Percentiles rank a stretch among this genome's conserved stretches.
phyloP scores from a whole-genome alignment of 2,329 filamentous ascomycete species.

The Capronia americana region DNA sequence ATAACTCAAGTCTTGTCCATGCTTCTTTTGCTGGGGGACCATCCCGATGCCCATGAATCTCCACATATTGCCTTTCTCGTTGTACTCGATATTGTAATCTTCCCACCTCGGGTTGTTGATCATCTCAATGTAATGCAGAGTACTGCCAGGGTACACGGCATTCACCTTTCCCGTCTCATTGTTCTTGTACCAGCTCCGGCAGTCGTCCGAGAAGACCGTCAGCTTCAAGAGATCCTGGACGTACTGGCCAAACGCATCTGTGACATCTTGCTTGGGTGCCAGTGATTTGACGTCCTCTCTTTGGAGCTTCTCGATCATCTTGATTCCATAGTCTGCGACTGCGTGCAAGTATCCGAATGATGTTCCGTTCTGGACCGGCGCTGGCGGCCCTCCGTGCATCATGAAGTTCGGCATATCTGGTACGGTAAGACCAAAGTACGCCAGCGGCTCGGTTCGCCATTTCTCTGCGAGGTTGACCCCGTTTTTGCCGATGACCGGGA shows the following conservation, averaged over 20 bases:
- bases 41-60: too few relatives aligned
- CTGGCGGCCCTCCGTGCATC: constrained; percentile 39
- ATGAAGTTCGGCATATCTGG: constrained; percentile 43
- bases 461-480: constrained; percentile 37
- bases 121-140: constrained; percentile 55
- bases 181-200: constrained; percentile 51
- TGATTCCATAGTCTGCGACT: constrained; percentile 49
- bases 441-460: constrained; percentile 42
- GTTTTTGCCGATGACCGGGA: constrained; percentile 44
- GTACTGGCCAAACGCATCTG: constrained; percentile 47
- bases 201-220: constrained; percentile 56
- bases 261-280: constrained; percentile 43
- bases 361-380: constrained; percentile 54
- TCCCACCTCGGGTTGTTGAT: constrained; percentile 51
- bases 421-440: constrained; percentile 45
- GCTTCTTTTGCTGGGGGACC: too few relatives aligned
- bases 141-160: constrained; percentile 58
- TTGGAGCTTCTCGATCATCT: constrained; percentile 48
- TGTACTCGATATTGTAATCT: constrained; percentile 48
- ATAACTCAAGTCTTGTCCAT: neutral
- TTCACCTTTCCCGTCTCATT: constrained; percentile 52
- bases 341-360: constrained; percentile 51
- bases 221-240: constrained; percentile 55
- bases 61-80: too few relatives aligned
- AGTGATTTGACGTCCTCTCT: constrained; percentile 51